Conservation (phyloP, 352 stramenopile genomes). For the Pythium scleroteichum region DNA sequence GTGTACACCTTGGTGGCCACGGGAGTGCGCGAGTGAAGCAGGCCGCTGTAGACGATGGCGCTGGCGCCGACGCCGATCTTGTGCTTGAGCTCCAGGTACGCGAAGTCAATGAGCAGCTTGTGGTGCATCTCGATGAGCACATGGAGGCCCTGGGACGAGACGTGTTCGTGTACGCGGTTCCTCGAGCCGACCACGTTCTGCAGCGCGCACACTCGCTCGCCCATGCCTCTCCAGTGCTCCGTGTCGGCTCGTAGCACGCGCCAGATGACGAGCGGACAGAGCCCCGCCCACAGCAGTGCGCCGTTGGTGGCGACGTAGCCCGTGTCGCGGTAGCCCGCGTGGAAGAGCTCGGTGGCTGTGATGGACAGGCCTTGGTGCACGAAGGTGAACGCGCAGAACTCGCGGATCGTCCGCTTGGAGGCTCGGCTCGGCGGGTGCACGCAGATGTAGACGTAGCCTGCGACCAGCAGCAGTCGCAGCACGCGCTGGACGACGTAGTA, state of each 20-base stretch:
- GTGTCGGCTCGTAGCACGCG: conserved; percentile 70
- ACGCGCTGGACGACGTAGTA: conserved; percentile 8
- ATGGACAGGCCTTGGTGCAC: conserved; percentile 8
- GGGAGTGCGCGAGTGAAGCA: conserved; percentile 23
- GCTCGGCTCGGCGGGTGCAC: conserved; percentile 8
- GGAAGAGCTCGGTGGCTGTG: conserved; percentile 38
- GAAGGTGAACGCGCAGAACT: conserved; percentile 21
- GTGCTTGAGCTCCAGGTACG: conserved; percentile 44
- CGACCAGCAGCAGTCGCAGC: not conserved
- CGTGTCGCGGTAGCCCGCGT: conserved; percentile 33
- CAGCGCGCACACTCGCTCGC: conserved; percentile 45
- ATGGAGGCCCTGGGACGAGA: conserved; percentile 36
- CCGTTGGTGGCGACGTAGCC: conserved; percentile 52
- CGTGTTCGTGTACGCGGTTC: conserved; percentile 13
- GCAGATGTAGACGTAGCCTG: conserved; percentile 12
- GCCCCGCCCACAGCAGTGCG: conserved; percentile 44
- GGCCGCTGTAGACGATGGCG: conserved; percentile 37
- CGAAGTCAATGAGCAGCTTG: conserved; percentile 72
- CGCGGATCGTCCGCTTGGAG: not conserved
- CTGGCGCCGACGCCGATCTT: conserved; percentile 23
- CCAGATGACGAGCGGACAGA: conserved; percentile 68
- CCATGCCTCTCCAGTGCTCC: conserved; percentile 65
- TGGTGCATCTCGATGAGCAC: conserved; percentile 63
- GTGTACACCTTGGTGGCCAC: conserved; percentile 60
- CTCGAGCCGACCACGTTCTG: conserved; percentile 36